Base-by-base conservation (phyloP, 2,329 filamentous ascomycete genomes). In the Colletotrichum abscissum region DNA sequence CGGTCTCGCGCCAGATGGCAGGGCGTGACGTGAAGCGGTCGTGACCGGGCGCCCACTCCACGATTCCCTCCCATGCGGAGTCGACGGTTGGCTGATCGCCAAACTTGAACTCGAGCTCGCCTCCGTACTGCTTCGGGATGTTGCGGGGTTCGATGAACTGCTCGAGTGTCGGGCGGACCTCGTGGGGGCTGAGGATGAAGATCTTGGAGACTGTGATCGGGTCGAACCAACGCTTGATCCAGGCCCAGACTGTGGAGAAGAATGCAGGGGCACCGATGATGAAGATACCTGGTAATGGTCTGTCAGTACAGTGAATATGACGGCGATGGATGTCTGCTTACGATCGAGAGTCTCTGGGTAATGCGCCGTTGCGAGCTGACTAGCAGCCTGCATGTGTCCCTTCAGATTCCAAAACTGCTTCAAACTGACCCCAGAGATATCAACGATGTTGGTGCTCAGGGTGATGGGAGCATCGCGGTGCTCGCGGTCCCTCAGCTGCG, bases 341-440 rank as follows among this genome's bases (percentile, higher is more conserved):
- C 94, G 89, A 81, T 97, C 96, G 63, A 98, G 85, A 0, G 95
- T 98, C 84, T 98, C 96, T 0, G 96, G 96, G 81, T 98, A 98
- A 84, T 98, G 94, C 5, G 95, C 95, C 4, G 95, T 98, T 6
- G 96, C 96, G 67, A 98, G 87, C 73, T 92, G 90, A 79, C 93
- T 95, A 2, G 95, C 95, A 79, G 95, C 93, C 84, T 98, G 95
- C 95, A 98, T 97, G 82, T 98, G 96, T 28, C 85, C 86, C 86
- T 97, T 97, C 75, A 98, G 84, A 83, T 97, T 97, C 96, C 96
- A 98, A 82, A 98, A 98, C 85, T 97, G 95, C 86, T 94, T 95
- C 82, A 98, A 83, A 6, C 94, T 94, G 30, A 98, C 95, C 16
- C 92, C 92, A 19, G 91, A 93, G 75, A 98, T 95, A 81, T 98